Evolutionary conservation across 1,284 basidiomycete species (phyloP).

Genomic region (Naganishia sp.): DNA sequence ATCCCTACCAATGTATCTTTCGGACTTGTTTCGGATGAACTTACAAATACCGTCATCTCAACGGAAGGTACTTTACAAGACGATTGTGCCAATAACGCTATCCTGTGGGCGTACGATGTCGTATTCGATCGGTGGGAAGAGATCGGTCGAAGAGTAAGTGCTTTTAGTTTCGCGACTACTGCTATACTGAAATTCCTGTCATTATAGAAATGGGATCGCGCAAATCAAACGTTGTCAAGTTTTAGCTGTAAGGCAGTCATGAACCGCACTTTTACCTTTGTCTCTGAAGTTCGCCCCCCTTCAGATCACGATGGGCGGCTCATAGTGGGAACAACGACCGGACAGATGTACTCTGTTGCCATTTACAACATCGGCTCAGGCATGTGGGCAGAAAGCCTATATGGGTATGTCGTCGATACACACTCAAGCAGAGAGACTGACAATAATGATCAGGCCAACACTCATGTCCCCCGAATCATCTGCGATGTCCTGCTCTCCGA

Average conservation of each 20-base stretch:
- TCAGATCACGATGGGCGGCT: not conserved
- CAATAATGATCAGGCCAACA: too few relatives aligned
- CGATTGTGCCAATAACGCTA: not conserved
- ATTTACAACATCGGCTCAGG: not conserved
- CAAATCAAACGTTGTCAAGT: not conserved
- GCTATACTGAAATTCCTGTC: not conserved
- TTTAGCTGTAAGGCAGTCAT: not conserved
- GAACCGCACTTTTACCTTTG: not conserved
- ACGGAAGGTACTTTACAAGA: conserved; percentile 1
- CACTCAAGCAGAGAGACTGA: too few relatives aligned
- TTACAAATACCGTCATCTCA: conserved; percentile 7
- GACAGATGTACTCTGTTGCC: not conserved
- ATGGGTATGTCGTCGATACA: too few relatives aligned
- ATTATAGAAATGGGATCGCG: too few relatives aligned
- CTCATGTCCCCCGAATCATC: too few relatives aligned
- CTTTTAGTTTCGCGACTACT: too few relatives aligned
- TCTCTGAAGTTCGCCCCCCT: not conserved
- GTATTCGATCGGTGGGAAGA: not conserved
- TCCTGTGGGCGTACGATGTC: conserved; percentile 11
- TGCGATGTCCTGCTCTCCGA: too few relatives aligned
- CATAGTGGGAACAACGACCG: not conserved
- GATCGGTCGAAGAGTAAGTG: conserved; percentile 1
- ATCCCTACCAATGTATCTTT: conserved; percentile 13
- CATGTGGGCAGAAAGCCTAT: too few relatives aligned
- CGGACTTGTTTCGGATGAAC: conserved; percentile 9